Evolutionary conservation across 352 stramenopile species (phyloP).

Genomic region (Thalassiosira mediterranea): DNA sequence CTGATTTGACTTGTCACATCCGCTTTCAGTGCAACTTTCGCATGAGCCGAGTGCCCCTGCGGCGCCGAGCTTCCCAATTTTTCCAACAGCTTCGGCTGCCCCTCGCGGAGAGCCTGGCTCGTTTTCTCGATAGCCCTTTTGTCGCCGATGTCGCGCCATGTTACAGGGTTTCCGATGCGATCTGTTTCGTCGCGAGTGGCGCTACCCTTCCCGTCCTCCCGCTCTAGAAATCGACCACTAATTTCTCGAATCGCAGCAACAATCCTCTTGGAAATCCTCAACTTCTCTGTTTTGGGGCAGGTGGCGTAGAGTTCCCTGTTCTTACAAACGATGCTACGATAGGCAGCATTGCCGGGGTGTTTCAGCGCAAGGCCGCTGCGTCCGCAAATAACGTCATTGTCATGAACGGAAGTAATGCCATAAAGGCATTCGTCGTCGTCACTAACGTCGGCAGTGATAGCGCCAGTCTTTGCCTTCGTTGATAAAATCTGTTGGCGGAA

Average conservation of each 20-base stretch:
- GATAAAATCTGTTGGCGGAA: too few species aligned
- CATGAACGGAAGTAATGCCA: slow-evolving; percentile 27
- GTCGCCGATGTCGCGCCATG: slow-evolving; percentile 79
- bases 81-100: slow-evolving; percentile 72
- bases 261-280: slow-evolving; percentile 70
- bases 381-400: slow-evolving; percentile 63
- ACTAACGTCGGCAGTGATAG: too few species aligned
- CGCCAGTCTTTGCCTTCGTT: too few species aligned
- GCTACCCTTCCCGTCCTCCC: slow-evolving; percentile 46
- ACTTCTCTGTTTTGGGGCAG: slow-evolving; percentile 77
- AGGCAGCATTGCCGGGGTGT: slow-evolving; percentile 69
- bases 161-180: slow-evolving; percentile 46
- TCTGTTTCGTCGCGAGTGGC: slow-evolving; percentile 35
- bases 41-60: too few species aligned
- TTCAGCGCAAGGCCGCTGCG: slow-evolving; percentile 57
- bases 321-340: slow-evolving; percentile 66
- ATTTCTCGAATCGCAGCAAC: too few species aligned
- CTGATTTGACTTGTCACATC: too few species aligned
- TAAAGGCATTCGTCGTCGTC: too few species aligned
- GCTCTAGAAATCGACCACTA: slow-evolving; percentile 74
- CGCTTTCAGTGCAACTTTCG: too few species aligned
- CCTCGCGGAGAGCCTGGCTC: too few species aligned
- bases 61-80: too few species aligned
- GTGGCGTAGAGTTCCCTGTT: slow-evolving; percentile 76
- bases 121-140: slow-evolving; percentile 81